A percentile compares a stretch with the other conserved stretches of the same genome.
These are phyloP conservation scores for Peronosclerospora sorghi DNA, from an alignment of 352 stramenopile genomes.

Conservation along the genomic window DNA sequence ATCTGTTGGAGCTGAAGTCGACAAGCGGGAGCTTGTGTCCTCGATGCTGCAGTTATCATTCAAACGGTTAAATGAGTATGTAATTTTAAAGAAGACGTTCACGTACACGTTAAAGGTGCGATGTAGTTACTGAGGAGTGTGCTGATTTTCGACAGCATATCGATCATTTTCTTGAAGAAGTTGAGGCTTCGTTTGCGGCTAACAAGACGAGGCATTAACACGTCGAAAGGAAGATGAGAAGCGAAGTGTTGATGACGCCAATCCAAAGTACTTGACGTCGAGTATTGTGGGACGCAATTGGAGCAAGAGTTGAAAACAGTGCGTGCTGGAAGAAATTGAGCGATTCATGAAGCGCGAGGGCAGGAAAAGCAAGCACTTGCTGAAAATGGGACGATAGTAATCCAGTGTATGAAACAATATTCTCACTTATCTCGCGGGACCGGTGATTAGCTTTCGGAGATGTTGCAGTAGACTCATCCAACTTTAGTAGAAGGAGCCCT, in stretches of 20 bases:
- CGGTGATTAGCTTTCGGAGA: conserved; percentile 19
- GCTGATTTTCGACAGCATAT: conserved; percentile 8
- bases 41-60: conserved; percentile 8
- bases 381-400: conserved; percentile 49
- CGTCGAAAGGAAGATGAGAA: conserved; percentile 21
- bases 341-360: conserved; percentile 40
- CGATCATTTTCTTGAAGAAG: conserved; percentile 26
- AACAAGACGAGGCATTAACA: conserved; percentile 27
- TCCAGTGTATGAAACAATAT: conserved; percentile 40
- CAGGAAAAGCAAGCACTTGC: conserved; percentile 18
- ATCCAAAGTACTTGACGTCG: conserved; percentile 53
- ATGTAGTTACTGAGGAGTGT: conserved; percentile 5
- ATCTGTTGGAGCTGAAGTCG: conserved; percentile 1
- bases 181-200: conserved; percentile 10
- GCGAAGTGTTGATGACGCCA: conserved; percentile 20
- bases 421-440: conserved; percentile 1
- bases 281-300: conserved; percentile 35
- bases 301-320: conserved; percentile 29
- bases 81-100: background rate
- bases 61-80: conserved; percentile 2
- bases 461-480: conserved; percentile 17
- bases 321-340: conserved; percentile 54
- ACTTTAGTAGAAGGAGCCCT: conserved; percentile 32
- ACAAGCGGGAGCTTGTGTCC: conserved; percentile 13
- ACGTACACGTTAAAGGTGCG: conserved; percentile 25